Evolutionary conservation across 2,329 filamentous ascomycete species (phyloP).

Genomic region (Sarocladiaceae sp.): DNA sequence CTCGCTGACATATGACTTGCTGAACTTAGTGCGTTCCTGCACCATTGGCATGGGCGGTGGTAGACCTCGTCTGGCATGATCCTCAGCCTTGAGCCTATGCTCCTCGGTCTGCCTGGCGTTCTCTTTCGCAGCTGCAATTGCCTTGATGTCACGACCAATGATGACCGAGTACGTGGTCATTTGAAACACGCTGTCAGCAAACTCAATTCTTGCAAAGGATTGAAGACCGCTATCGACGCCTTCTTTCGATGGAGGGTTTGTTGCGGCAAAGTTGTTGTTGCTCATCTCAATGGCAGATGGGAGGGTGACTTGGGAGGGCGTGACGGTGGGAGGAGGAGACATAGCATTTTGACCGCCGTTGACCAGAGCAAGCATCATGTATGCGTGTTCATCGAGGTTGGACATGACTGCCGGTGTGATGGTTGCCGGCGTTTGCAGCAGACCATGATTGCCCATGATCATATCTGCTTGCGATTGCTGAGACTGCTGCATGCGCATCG

Average conservation of each 20-base stretch:
- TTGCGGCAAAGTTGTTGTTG: conserved; percentile 1
- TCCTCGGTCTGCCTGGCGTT: conserved; percentile 43
- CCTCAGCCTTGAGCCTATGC: conserved; percentile 37
- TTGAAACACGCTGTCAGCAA: conserved; percentile 70
- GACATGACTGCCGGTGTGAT: conserved; percentile 26
- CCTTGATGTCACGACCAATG: conserved; percentile 63
- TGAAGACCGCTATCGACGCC: conserved; percentile 28
- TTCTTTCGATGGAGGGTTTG: conserved; percentile 1
- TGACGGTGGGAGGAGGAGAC: conserved; percentile 37
- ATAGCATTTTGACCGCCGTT: conserved; percentile 21
- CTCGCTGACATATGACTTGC: conserved; percentile 62
- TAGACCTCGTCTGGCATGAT: conserved; percentile 41
- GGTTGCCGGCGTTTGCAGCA: conserved; percentile 12
- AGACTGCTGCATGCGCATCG: conserved; percentile 8
- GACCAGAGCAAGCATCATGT: conserved; percentile 40
- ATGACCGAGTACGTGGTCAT: conserved; percentile 70
- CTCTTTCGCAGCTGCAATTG: conserved; percentile 46
- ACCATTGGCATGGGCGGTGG: conserved; percentile 45
- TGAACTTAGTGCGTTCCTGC: conserved; percentile 48
- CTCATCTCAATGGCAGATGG: conserved; percentile 24
- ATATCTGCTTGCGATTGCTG: conserved; percentile 3
- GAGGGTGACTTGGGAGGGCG: conserved; percentile 39
- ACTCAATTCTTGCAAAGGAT: conserved; percentile 57
- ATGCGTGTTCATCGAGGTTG: conserved; percentile 30
- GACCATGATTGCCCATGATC: conserved; percentile 9